Evolutionary conservation across 2,329 filamentous ascomycete species (phyloP).

Genomic region (Diaporthe sp.): DNA sequence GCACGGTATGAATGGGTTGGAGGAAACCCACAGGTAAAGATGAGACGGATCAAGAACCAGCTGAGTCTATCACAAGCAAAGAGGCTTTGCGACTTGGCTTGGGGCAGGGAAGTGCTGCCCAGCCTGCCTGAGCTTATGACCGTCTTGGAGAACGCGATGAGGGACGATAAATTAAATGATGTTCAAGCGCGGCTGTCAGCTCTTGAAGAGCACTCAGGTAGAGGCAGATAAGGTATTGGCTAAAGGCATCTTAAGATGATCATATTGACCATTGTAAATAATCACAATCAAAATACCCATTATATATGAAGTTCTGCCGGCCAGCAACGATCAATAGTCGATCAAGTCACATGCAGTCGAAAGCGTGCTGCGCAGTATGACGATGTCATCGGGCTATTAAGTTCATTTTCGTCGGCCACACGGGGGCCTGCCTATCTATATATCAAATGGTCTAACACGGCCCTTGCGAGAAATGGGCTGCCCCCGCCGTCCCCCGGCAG

Average conservation of each 20-base stretch:
- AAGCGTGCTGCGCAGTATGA: background rate
- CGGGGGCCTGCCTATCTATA: conserved; percentile 22
- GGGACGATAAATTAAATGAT: conserved; percentile 38
- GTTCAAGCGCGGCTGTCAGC: conserved; percentile 34
- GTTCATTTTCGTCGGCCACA: background rate
- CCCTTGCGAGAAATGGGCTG: conserved; percentile 26
- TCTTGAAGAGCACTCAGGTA: background rate
- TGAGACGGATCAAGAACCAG: conserved; percentile 44
- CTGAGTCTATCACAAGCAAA: conserved; percentile 52
- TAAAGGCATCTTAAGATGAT: background rate
- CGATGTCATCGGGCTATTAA: background rate
- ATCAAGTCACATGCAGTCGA: background rate
- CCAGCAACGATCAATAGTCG: background rate
- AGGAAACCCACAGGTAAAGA: conserved; percentile 32
- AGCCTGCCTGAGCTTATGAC: conserved; percentile 46
- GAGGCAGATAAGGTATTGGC: background rate
- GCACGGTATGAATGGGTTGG: conserved; percentile 42
- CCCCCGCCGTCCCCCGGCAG: background rate
- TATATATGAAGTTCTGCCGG: background rate
- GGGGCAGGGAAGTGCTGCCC: conserved; percentile 52
- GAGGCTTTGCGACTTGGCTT: conserved; percentile 53
- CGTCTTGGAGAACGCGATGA: conserved; percentile 44
- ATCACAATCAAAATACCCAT: conserved; percentile 3
- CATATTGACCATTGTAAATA: background rate
- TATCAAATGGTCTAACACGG: conserved; percentile 32